Base-by-base conservation (phyloP, 1,284 basidiomycete genomes). In the Tetrapyrgos nigripes region DNA sequence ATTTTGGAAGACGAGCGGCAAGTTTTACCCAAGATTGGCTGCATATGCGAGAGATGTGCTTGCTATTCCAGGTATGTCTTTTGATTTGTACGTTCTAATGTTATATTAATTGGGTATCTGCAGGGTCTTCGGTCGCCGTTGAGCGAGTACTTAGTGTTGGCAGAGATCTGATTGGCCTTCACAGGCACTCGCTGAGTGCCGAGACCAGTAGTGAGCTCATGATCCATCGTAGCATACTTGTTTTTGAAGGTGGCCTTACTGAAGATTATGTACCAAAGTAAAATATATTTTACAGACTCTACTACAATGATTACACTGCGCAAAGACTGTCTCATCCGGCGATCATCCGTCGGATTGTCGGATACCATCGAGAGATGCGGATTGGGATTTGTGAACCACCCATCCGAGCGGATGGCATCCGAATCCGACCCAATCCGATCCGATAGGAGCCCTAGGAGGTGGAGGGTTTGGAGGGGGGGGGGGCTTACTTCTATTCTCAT, bases 11-110 rank as follows among this genome's bases (percentile, higher is more conserved):
- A 33, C 21, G 17, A 31, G 33, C 23, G 4, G 17, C 6, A 35
- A 6, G 4, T 31, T 5, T 4, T 51, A 31, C 29, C 50, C 31
- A n/a, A 13, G 50, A 11, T n/a, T 51, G 10, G 50, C 50, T 11
- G 23, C 13, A n/a, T 51, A 51, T 51, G 50, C 50, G 21, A 4
- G 50, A 28, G 50, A 51, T 28, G 28, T 51, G 4, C 29, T 51
- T 31, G 50, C 50, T 4, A 51, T 51, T 19, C 50, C 50, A 11
- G 50, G 50, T 51, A 51, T n/a, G 29, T 19, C 8, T 21, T 10
- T 23, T n/a, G n/a, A n/a, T 3, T 17, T 8, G n/a, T 50, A 33
- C 8, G 9, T 33, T 33, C 31, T 33, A 8, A 8, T 8, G 14
- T 33, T 8, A 8, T 8, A 8, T 33, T 14, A 33, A 8, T 33